A percentile compares a stretch with the other conserved stretches of the same genome.
Evolutionary conservation across 805 yeast genomes (phyloP).

Genomic region (Candida silvicultrix): DNA sequence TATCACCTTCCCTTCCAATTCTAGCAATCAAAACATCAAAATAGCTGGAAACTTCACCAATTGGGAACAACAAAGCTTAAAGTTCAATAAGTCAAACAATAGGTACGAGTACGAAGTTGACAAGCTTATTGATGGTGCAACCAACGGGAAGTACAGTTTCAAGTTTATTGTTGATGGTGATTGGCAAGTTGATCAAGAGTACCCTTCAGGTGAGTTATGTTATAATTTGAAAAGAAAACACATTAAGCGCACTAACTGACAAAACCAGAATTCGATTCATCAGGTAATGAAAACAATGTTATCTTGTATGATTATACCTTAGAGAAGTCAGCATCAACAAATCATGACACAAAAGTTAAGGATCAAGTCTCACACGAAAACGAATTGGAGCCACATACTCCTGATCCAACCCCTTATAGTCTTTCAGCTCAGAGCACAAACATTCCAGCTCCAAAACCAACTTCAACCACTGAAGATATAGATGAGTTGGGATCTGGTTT

Average conservation of each 20-base stretch:
- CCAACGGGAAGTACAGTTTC: slow-evolving; percentile 19
- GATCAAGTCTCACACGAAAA: slow-evolving; percentile 2
- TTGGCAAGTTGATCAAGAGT: slow-evolving; percentile 15
- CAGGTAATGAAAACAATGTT: slow-evolving; percentile 33
- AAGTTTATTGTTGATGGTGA: slow-evolving; percentile 18
- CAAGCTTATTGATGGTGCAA: slow-evolving; percentile 3
- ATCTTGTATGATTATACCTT: slow-evolving; percentile 12
- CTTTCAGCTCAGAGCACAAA: background rate
- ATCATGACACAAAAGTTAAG: background rate
- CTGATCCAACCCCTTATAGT: slow-evolving; percentile 21
- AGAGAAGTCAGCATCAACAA: background rate
- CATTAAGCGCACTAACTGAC: slow-evolving; percentile 21
- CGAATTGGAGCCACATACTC: slow-evolving; percentile 22
- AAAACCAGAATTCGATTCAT: slow-evolving; percentile 26
- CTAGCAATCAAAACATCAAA: slow-evolving; percentile 15
- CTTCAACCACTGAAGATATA: background rate
- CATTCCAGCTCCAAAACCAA: background rate
- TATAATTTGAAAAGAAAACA: slow-evolving; percentile 7
- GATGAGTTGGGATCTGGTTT: too few relatives aligned
- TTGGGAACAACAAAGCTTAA: slow-evolving; percentile 23
- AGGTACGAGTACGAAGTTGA: slow-evolving; percentile 11
- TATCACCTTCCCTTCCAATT: slow-evolving; percentile 10
- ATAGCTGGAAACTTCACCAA: slow-evolving; percentile 32
- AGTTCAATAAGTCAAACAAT: slow-evolving; percentile 1
- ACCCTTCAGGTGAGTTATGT: slow-evolving; percentile 14